Evolutionary conservation across 2,329 filamentous ascomycete genomes (phyloP).

Genomic region (Calonectria montana): DNA sequence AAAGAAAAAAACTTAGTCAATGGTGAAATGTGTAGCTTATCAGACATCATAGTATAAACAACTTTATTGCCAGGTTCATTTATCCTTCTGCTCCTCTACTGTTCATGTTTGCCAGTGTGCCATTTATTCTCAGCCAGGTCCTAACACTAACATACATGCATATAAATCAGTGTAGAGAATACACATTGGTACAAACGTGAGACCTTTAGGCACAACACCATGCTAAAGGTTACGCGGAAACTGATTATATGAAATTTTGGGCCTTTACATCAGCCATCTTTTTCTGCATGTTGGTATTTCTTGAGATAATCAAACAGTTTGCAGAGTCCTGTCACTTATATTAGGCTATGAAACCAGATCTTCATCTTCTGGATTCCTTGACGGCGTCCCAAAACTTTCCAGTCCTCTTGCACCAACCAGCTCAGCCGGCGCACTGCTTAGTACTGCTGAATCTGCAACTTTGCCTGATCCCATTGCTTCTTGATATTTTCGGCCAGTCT

Average conservation of each 20-base stretch:
- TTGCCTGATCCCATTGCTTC: conserved; percentile 53
- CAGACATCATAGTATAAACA: no score
- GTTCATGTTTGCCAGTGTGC: no score
- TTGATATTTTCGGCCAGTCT: conserved; percentile 77
- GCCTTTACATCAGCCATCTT: neutral
- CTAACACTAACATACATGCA: no score
- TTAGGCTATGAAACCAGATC: conserved; percentile 19
- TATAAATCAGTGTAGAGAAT: no score
- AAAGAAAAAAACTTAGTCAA: no score
- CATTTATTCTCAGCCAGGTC: no score
- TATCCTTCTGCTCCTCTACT: no score
- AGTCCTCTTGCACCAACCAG: conserved; percentile 48
- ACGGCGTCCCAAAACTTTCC: conserved; percentile 49
- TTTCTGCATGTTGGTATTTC: neutral
- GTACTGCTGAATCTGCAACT: conserved; percentile 24
- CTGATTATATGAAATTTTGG: neutral
- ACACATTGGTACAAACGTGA: no score
- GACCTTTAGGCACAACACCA: no score
- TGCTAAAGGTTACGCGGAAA: neutral
- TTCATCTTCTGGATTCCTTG: conserved; percentile 39
- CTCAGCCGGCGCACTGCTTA: conserved; percentile 31
- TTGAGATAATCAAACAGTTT: neutral
- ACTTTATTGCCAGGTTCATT: no score
- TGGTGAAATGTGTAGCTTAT: no score
- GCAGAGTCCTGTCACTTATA: neutral